A percentile compares a stretch with the other conserved stretches of the same genome.
phyloP scores from a whole-genome alignment of 2,329 filamentous ascomycete species.

The Salinomyces thailandicus region DNA sequence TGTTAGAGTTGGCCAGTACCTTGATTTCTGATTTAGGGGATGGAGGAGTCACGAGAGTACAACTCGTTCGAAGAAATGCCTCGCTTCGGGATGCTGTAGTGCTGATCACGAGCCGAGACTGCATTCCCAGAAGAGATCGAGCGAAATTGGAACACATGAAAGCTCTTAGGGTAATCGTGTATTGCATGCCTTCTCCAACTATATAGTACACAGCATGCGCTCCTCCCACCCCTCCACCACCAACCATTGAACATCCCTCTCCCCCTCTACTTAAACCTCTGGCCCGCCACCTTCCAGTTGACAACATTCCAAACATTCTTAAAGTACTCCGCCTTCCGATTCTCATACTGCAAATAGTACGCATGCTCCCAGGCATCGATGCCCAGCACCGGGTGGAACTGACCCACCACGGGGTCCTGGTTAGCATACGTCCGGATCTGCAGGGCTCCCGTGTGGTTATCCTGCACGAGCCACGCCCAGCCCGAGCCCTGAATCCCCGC shows the following conservation, averaged over 20 bases:
- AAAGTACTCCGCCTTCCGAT: constrained; percentile 95
- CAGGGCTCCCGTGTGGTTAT: constrained; percentile 52
- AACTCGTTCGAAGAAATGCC: no score
- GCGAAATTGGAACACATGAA: no score
- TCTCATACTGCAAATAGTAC: constrained; percentile 93
- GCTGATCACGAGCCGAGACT: no score
- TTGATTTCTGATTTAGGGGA: no score
- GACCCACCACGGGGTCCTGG: constrained; percentile 77
- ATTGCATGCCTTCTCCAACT: no score
- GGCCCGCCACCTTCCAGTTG: constrained; percentile 77
- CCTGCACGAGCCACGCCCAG: constrained; percentile 73
- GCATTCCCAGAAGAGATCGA: no score
- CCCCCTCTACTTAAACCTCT: constrained; percentile 23
- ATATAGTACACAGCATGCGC: background rate
- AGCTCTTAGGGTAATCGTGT: no score
- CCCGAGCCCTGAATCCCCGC: constrained; percentile 56
- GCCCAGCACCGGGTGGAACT: constrained; percentile 70
- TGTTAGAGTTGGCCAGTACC: no score
- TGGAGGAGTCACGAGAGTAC: no score
- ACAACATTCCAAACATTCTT: constrained; percentile 86
- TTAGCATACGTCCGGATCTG: constrained; percentile 73
- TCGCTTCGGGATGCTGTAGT: no score
- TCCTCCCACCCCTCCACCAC: background rate
- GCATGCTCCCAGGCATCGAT: constrained; percentile 96
- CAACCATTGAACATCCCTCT: background rate